phyloP scores from a whole-genome alignment of 257 asterid species.

The Nicotiana paniculata region DNA sequence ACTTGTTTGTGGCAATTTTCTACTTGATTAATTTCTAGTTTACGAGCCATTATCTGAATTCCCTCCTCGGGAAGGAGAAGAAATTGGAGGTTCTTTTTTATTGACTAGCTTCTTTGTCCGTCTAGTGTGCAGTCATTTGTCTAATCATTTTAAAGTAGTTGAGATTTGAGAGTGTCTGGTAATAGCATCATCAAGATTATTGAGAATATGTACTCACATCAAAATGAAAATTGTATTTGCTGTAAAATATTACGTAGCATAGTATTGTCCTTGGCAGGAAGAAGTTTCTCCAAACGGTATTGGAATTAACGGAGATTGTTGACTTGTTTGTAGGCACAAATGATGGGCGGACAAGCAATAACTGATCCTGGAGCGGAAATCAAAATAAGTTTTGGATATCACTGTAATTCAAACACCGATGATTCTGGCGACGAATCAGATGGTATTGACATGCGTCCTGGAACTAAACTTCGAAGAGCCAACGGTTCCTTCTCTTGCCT shows the following conservation, averaged over 20 bases:
- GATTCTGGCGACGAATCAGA: conserved; percentile 39
- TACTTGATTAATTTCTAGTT: background rate
- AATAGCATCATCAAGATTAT: background rate
- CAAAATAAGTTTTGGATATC: conserved; percentile 85
- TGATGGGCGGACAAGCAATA: conserved; percentile 37
- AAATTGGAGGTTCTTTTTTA: background rate
- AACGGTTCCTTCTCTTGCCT: conserved; percentile 80
- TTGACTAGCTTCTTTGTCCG: background rate
- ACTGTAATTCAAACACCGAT: conserved; percentile 31
- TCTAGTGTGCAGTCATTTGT: background rate
- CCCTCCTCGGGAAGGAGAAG: background rate
- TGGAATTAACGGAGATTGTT: background rate
- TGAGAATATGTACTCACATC: background rate
- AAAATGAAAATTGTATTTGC: background rate
- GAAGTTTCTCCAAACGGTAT: background rate
- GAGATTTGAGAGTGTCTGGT: background rate
- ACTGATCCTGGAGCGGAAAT: conserved; percentile 49
- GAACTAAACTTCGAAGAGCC: conserved; percentile 42
- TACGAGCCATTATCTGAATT: background rate
- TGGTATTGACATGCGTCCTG: conserved; percentile 51
- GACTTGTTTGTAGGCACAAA: conserved; percentile 27
- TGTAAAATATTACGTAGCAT: background rate
- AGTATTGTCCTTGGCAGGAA: background rate
- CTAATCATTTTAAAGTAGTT: background rate
- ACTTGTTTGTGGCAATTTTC: background rate